These are phyloP conservation scores for Nakaseomyces nivariensis DNA, from an alignment of 1,139 yeast species.

Conservation along the genomic window DNA sequence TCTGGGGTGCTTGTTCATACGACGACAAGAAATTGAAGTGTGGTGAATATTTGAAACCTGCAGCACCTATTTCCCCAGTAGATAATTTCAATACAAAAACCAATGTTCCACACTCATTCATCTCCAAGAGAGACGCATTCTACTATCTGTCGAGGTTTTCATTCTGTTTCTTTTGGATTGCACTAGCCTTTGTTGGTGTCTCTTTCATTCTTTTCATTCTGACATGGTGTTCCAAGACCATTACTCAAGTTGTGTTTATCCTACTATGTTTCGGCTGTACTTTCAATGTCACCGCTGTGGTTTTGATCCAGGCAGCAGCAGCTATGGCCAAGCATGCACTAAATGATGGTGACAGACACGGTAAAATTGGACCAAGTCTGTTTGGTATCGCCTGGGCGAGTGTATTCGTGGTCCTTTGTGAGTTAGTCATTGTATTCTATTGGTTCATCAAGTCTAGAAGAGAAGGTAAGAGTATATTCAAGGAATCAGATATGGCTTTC, in stretches of 20 bases:
- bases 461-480: conserved; percentile 3
- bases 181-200: conserved; percentile 48
- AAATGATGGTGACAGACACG: conserved; percentile 33
- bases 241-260: conserved; percentile 46
- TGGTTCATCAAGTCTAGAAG: conserved; percentile 14
- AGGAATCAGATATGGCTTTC: neutral
- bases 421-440: conserved; percentile 6
- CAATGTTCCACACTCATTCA: conserved; percentile 48
- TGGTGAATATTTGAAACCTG: conserved; percentile 38
- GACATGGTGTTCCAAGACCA: conserved; percentile 34
- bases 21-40: conserved; percentile 16
- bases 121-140: conserved; percentile 47
- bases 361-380: conserved; percentile 47
- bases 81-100: conserved; percentile 54
- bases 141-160: conserved; percentile 63
- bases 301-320: conserved; percentile 57
- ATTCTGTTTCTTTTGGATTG: conserved; percentile 54
- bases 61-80: conserved; percentile 62
- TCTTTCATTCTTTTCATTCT: conserved; percentile 35
- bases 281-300: conserved; percentile 49
- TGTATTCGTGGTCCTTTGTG: conserved; percentile 26
- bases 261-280: conserved; percentile 45
- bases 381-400: conserved; percentile 67
- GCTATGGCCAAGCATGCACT: conserved; percentile 61
- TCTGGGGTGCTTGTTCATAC: conserved; percentile 64